Conservation (phyloP, 1,284 basidiomycete genomes). For the Leccinum glutinopallens region DNA sequence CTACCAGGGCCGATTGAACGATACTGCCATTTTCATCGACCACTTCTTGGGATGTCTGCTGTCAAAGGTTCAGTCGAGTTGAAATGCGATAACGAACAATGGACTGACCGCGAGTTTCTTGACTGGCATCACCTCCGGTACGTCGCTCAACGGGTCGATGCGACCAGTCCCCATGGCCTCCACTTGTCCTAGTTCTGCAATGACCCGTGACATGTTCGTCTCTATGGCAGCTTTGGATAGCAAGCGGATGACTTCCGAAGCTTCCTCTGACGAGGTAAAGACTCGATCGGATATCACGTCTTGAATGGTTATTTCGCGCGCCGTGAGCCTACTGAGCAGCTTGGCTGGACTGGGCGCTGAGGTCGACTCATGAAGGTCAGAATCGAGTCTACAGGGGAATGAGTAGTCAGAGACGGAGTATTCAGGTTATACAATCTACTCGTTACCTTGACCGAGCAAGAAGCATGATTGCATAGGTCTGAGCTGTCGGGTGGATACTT, state of each 20-base stretch:
- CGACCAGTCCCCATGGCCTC: conserved; percentile 46
- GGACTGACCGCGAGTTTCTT: conserved; percentile 31
- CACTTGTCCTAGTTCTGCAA: conserved; percentile 58
- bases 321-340: conserved; percentile 51
- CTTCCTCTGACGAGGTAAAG: conserved; percentile 55
- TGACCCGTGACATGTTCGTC: conserved; percentile 50
- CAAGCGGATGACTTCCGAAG: conserved; percentile 53
- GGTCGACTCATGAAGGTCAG: conserved; percentile 30
- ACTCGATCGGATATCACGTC: conserved; percentile 60
- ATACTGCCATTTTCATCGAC: conserved; percentile 26
- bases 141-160: conserved; percentile 48
- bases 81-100: not conserved
- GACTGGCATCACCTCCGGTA: conserved; percentile 64
- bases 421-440: not conserved
- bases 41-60: conserved; percentile 27
- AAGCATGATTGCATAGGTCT: conserved; percentile 71
- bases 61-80: not conserved
- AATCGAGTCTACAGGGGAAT: conserved; percentile 40
- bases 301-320: conserved; percentile 52
- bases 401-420: conserved; percentile 16
- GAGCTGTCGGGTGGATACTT: conserved; percentile 50
- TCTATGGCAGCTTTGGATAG: conserved; percentile 64
- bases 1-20: conserved; percentile 24
- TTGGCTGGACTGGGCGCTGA: conserved; percentile 22
- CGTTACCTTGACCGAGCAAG: conserved; percentile 55